phyloP scores from a whole-genome alignment of 2,329 filamentous ascomycete genomes.

The Fusarium agapanthi region DNA sequence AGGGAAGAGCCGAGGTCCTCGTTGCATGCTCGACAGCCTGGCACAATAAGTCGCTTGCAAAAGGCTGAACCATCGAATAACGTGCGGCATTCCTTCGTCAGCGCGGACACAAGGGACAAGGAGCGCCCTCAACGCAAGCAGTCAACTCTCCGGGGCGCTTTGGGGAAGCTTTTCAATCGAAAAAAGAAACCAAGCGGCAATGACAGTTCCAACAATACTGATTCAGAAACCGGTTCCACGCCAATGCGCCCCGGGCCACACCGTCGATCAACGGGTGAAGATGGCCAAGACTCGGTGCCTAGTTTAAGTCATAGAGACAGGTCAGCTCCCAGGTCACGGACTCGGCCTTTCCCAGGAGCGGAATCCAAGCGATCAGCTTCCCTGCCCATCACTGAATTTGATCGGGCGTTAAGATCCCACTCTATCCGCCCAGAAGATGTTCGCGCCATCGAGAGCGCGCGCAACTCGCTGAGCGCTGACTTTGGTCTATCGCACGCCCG shows the following conservation, averaged over 20 bases:
- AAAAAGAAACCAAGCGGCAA: conserved; percentile 56
- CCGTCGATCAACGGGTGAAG: conserved; percentile 29
- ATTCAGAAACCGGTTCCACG: conserved; percentile 34
- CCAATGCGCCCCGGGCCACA: conserved; percentile 39
- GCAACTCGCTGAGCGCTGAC: conserved; percentile 62
- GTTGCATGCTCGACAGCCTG: conserved; percentile 13
- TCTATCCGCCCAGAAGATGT: conserved; percentile 66
- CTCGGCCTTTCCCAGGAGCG: conserved; percentile 46
- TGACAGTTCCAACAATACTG: conserved; percentile 35
- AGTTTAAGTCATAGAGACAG: conserved; percentile 26
- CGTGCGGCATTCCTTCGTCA: conserved; percentile 59
- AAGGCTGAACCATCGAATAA: conserved; percentile 48
- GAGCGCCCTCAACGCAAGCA: conserved; percentile 61
- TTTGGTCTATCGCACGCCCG: conserved; percentile 48
- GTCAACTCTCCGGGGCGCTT: conserved; percentile 63
- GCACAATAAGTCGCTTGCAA: conserved; percentile 24
- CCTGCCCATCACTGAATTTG: conserved; percentile 67
- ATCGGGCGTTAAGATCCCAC: conserved; percentile 68
- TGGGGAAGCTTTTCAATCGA: conserved; percentile 67
- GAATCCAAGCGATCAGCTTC: conserved; percentile 66
- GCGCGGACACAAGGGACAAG: conserved; percentile 44
- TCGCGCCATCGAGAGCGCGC: conserved; percentile 60
- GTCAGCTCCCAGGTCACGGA: conserved; percentile 50
- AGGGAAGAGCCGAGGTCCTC: conserved; percentile 22
- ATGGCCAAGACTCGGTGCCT: conserved; percentile 24